Percentiles rank a stretch among this genome's conserved stretches.
These are phyloP conservation scores for Chenopodium album DNA, from an alignment of 148 eudicot species.

Conservation along the genomic window DNA sequence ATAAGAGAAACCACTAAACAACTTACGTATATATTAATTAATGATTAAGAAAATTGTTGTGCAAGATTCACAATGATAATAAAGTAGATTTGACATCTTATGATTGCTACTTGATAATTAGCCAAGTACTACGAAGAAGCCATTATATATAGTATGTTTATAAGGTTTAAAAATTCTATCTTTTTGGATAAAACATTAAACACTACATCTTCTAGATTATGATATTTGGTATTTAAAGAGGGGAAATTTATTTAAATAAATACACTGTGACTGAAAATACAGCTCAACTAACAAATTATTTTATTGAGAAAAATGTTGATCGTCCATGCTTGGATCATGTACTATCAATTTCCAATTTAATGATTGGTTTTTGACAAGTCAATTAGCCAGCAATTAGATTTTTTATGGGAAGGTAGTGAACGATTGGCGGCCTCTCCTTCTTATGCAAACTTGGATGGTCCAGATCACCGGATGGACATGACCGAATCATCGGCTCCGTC, in stretches of 20 bases:
- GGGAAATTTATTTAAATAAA: neutral
- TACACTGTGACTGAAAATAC: conserved; percentile 13
- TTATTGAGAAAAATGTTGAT: neutral
- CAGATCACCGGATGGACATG: neutral
- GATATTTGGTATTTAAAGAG: neutral
- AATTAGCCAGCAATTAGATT: neutral
- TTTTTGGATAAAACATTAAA: neutral
- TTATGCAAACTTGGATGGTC: neutral
- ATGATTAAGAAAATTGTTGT: neutral
- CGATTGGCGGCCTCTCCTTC: neutral
- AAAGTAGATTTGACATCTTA: neutral
- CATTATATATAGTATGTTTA: neutral
- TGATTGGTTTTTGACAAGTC: neutral
- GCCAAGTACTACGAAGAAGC: neutral
- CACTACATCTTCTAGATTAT: neutral
- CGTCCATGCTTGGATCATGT: conserved; percentile 9
- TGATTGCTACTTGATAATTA: neutral
- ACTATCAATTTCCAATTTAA: conserved; percentile 3
- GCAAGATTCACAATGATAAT: neutral
- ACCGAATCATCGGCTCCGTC: neutral
- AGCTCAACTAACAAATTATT: conserved; percentile 4
- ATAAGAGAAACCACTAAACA: neutral
- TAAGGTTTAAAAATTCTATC: neutral
- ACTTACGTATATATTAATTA: neutral
- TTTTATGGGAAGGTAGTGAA: neutral